Evolutionary conservation across 805 yeast genomes (phyloP), one percentile per base, ranked within the genome.

Genomic region (Myxozyma neotropica): DNA sequence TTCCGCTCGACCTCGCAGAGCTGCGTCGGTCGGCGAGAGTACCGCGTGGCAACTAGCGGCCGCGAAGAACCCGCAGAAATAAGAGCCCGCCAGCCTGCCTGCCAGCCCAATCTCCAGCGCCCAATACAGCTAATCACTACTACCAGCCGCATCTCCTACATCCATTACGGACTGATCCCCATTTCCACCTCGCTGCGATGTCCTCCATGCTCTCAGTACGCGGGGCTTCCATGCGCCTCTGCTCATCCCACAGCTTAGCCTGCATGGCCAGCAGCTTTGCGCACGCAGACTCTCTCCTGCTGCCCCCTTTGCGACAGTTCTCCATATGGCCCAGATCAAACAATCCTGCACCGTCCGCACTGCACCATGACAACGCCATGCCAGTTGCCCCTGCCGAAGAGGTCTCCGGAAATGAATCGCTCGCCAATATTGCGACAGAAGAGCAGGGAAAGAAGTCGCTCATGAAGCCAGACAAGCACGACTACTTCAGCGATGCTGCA

Each of bases 401-500:
- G 36, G 48, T 23, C 12, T n/a, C 27, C 26, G 47, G 45, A 19
- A 42, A 52, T 10, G 48, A 42, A 15, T 29, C 29, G 24, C 48
- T 43, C 12, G 55, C 48, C 24, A 33, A 33, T 27, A 21, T 15
- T 19, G 24, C 47, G 24, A 27, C 46, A 17, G 39, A 40, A 7
- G 17, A 55, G 17, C 24, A 15, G 4, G 23, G 23, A 21, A 55
- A 49, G 39, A 35, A 17, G 24, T 54, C 65, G 24, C 50, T 61
- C 23, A 38, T 61, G 55, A 13, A 33, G 38, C 60, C 65, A 13
- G 65, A 61, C 43, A 53, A 45, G 58, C 52, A 60, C 55, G 38
- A 58, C 40, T 53, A 61, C 57, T 49, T 61, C 46, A 50, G 55
- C 21, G 60, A 59, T 17, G 65, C 59, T 2, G 58, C 65, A 3